Base-by-base conservation (phyloP, 768 basidiomycete species). In the Candolleomyces efflorescens region DNA sequence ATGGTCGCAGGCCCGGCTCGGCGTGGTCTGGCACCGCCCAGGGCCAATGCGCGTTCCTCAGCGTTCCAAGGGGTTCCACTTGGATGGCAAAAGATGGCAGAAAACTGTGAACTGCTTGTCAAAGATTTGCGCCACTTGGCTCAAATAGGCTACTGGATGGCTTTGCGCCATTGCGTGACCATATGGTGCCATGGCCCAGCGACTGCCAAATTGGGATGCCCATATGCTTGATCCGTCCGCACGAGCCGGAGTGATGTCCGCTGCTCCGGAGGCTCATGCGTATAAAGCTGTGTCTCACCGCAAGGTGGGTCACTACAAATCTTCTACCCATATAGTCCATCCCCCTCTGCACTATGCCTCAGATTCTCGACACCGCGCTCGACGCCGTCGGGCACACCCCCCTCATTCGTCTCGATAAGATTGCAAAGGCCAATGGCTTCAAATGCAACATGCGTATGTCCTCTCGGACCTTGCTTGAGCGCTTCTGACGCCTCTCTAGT, bases 341-440 rank as follows among this genome's bases (percentile, higher is more conserved):
- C 41, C 32, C 9, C 32, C 15, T 17, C 49, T 22, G 23, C 36
- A 24, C 52, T 20, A 45, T 43, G 24, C 18, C 54, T 6, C 78
- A 73, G 9, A 81, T 97, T 43, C 79, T 97, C 44, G 82, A 91
- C 62, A 86, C 78, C 39, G 91, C 90, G 3, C 83, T 94, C 41
- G 92, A 85, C 24, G 92, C 91, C 9, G 85, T 98, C 11, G 96
- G 96, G 2, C 79, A 91, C 62, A 98, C 97, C 0, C 97, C 96
- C 3, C 82, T 99, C 64, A 82, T 99, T 62, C 82, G 92, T 51
- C 81, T 98, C 6, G 85, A 91, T 73, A 86, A 84, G 67, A 80
- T 97, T 12, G 89, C 92, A 6, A 71, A 77, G 32, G 78, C 80
- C 12, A 79, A 94, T 55, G 90, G 85, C 0, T 73, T 98, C 24